phyloP scores from a whole-genome alignment of 2,329 filamentous ascomycete genomes.

The Trichoderma breve region DNA sequence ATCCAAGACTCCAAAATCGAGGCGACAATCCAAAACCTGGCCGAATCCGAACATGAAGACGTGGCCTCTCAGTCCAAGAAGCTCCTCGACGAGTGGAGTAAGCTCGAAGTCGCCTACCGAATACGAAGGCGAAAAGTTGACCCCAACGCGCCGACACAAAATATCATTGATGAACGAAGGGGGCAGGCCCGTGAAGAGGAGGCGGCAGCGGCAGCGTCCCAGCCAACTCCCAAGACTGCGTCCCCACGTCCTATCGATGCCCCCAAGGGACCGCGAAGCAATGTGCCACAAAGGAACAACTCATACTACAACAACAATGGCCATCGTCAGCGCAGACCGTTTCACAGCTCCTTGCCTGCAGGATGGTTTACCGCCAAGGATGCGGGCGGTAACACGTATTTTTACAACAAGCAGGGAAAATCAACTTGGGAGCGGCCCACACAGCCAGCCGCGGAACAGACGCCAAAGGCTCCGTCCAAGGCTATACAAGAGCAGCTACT shows the following conservation, averaged over 20 bases:
- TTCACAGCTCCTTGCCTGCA: conserved; percentile 62
- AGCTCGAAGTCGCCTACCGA: conserved; percentile 84
- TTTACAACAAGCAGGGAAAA: conserved; percentile 74
- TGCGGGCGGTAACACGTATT: conserved; percentile 72
- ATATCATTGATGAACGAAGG: conserved; percentile 63
- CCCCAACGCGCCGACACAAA: conserved; percentile 57
- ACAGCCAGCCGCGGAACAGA: conserved; percentile 62
- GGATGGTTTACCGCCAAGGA: conserved; percentile 83
- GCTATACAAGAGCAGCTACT: conserved; percentile 64
- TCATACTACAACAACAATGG: conserved; percentile 46
- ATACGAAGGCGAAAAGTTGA: conserved; percentile 89
- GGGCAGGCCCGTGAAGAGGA: conserved; percentile 45
- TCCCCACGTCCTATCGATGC: conserved; percentile 50
- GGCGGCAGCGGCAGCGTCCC: conserved; percentile 22
- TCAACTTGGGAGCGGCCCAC: conserved; percentile 83
- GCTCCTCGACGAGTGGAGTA: conserved; percentile 82
- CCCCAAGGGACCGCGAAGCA: conserved; percentile 61
- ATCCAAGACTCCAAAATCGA: conserved; percentile 97
- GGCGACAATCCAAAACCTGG: conserved; percentile 68
- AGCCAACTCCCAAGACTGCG: conserved; percentile 40
- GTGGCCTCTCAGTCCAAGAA: conserved; percentile 69
- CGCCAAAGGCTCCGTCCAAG: conserved; percentile 64
- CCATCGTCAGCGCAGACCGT: conserved; percentile 51
- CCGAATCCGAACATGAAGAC: conserved; percentile 66
- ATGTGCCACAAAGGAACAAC: conserved; percentile 51